Evolutionary conservation across 148 eudicot species (phyloP).

Genomic region (Suaeda aralocaspica): DNA sequence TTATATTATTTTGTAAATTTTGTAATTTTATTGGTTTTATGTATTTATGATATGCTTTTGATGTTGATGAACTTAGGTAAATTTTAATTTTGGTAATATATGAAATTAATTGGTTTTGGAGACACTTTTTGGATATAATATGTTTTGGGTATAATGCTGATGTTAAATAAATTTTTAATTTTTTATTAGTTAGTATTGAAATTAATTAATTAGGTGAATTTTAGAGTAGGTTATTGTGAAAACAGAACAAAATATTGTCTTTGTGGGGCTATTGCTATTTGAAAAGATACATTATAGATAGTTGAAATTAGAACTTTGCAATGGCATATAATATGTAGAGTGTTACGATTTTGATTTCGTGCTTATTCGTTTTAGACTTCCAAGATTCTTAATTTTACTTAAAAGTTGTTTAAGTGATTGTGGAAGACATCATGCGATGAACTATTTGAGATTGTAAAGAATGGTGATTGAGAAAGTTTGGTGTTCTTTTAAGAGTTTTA

Average conservation of each 20-base stretch:
- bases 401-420: background rate
- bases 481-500: background rate
- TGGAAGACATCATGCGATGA: background rate
- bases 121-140: too few species aligned
- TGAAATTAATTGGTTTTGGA: too few species aligned
- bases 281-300: too few species aligned
- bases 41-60: background rate
- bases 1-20: background rate
- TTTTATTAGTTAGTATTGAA: too few species aligned
- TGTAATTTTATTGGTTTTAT: background rate
- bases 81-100: too few species aligned
- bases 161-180: too few species aligned
- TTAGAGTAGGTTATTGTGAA: too few species aligned
- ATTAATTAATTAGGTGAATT: too few species aligned
- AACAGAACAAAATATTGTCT: too few species aligned
- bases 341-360: background rate
- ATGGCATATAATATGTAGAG: background rate
- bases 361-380: background rate
- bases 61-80: too few species aligned
- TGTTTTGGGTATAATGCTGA: too few species aligned
- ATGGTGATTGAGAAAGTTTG: constrained; percentile 8
- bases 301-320: constrained; percentile 5
- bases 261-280: too few species aligned
- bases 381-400: background rate
- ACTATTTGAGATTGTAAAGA: background rate